A percentile compares a stretch with the other conserved stretches of the same genome.
Conservation (phyloP, 2,329 filamentous ascomycete species). For the Karstenula rhodostoma region DNA sequence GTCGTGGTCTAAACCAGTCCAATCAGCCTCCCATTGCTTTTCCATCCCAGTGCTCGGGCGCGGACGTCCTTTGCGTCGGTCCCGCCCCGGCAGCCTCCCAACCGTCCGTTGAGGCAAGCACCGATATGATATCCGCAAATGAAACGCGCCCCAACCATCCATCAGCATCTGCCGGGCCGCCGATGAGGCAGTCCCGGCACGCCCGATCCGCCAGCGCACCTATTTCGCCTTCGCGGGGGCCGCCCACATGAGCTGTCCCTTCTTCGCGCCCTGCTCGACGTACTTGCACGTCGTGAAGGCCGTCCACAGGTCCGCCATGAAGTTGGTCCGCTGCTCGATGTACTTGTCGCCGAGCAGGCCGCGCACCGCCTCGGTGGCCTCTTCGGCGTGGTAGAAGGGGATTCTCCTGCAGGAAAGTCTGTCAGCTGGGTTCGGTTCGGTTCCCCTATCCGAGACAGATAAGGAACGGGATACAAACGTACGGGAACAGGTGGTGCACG, state of each 20-base stretch:
- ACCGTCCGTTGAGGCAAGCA: neutral
- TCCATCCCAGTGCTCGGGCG: neutral
- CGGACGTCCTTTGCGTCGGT: too few species aligned
- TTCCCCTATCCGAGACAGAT: neutral
- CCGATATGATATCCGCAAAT: neutral
- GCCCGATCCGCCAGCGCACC: neutral
- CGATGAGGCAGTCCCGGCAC: neutral
- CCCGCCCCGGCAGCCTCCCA: too few species aligned
- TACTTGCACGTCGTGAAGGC: conserved; percentile 34
- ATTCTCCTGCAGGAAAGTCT: conserved; percentile 26
- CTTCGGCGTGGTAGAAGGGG: conserved; percentile 38
- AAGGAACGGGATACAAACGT: conserved; percentile 12
- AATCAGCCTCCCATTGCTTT: neutral
- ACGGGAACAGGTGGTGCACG: conserved; percentile 68
- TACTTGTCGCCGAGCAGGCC: conserved; percentile 36
- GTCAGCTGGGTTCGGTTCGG: conserved; percentile 23
- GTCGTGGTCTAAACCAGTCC: neutral
- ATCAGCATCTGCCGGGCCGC: conserved; percentile 10
- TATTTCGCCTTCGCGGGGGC: neutral
- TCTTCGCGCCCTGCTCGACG: conserved; percentile 25
- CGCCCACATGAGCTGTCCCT: conserved; percentile 1
- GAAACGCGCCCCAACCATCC: neutral
- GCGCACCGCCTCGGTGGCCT: conserved; percentile 34
- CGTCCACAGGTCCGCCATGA: conserved; percentile 32
- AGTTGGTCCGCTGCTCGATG: conserved; percentile 30